These are phyloP conservation scores for Petasospora rhodanensis DNA, from an alignment of 1,139 yeast species.

Conservation along the genomic window DNA sequence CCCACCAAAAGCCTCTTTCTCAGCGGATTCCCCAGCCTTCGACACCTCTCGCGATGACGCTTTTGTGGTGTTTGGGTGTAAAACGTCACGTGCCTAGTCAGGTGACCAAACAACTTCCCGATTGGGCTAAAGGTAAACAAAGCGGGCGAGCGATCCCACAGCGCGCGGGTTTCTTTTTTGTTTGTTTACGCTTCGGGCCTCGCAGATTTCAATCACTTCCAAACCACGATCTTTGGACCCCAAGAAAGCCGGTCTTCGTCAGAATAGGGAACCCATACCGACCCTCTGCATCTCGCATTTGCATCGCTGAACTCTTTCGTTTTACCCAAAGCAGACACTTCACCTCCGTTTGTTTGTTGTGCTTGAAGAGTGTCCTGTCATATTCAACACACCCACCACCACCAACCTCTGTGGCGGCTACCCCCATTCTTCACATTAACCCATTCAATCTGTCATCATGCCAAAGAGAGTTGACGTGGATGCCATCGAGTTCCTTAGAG, in stretches of 20 bases:
- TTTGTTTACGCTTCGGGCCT: conserved; percentile 8
- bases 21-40: too few species aligned
- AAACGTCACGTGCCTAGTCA: neutral
- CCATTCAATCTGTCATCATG: conserved; percentile 21
- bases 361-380: too few species aligned
- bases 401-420: neutral
- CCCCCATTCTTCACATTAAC: neutral
- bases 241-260: too few species aligned
- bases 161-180: too few species aligned
- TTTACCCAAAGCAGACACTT: neutral
- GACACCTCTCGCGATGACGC: too few species aligned
- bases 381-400: neutral
- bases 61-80: neutral
- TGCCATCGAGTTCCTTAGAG: conserved; percentile 37
- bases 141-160: neutral
- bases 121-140: conserved; percentile 2
- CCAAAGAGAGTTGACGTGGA: conserved; percentile 29
- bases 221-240: too few species aligned
- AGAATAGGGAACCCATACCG: neutral
- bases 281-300: neutral
- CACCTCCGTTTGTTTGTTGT: neutral
- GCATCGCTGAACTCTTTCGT: neutral
- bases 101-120: conserved; percentile 2
- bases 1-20: too few species aligned
- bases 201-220: too few species aligned